Percentiles rank a stretch among this genome's conserved stretches.
Conservation (phyloP, 164 flowering plant genomes). For the Stephania yunnanensis region DNA sequence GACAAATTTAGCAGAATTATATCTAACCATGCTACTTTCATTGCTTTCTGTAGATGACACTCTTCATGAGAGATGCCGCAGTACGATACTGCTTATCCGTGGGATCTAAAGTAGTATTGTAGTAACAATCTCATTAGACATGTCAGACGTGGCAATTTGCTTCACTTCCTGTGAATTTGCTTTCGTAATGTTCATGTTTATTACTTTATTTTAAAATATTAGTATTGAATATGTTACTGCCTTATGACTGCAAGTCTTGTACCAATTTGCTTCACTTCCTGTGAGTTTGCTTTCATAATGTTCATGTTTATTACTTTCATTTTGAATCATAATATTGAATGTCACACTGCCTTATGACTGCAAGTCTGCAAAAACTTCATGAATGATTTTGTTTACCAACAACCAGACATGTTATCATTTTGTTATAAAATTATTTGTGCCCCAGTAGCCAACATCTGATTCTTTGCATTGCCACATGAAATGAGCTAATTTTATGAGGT, state of each 20-base stretch:
- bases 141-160: neutral
- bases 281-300: neutral
- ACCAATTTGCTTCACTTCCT: neutral
- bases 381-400: neutral
- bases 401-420: neutral
- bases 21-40: neutral
- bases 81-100: neutral
- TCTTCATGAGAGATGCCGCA: neutral
- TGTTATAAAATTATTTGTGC: neutral
- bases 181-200: neutral
- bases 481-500: neutral
- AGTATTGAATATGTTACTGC: neutral
- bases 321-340: neutral
- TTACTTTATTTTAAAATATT: neutral
- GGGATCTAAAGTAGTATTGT: neutral
- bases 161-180: neutral
- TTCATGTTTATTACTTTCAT: neutral
- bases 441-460: neutral
- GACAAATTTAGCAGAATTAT: neutral
- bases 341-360: neutral
- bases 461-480: neutral
- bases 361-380: neutral
- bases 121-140: neutral
- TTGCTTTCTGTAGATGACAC: neutral
- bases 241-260: neutral